Evolutionary conservation across 1,284 basidiomycete species (phyloP).

Genomic region (Somion occarium): DNA sequence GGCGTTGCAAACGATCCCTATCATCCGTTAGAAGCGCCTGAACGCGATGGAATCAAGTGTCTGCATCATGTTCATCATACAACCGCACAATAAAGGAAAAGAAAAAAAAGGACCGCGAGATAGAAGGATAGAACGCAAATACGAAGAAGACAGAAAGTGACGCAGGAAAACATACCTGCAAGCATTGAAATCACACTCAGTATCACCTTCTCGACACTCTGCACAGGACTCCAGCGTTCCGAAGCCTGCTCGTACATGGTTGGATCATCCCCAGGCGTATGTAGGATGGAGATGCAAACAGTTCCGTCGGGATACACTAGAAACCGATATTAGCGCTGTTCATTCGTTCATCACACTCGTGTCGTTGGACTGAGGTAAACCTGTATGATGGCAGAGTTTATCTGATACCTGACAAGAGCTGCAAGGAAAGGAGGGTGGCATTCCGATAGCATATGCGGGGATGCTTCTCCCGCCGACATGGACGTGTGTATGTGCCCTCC

Average conservation of each 20-base stretch:
- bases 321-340: conserved; percentile 1
- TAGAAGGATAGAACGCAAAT: not conserved
- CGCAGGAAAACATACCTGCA: conserved; percentile 56
- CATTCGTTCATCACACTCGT: no score
- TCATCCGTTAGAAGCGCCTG: no score
- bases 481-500: not conserved
- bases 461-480: not conserved
- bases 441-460: not conserved
- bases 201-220: conserved; percentile 95
- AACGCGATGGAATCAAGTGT: no score
- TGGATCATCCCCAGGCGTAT: conserved; percentile 94
- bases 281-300: conserved; percentile 28
- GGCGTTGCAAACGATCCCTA: no score
- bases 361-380: no score
- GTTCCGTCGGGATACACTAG: conserved; percentile 7
- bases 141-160: not conserved
- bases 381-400: no score
- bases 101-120: no score
- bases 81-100: no score
- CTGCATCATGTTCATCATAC: no score
- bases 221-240: conserved; percentile 97
- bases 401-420: not conserved
- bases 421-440: not conserved
- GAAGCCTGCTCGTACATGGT: conserved; percentile 91
- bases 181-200: conserved; percentile 97